A percentile compares a stretch with the other conserved stretches of the same genome.
Evolutionary conservation across 768 basidiomycete genomes (phyloP).

Genomic region (Auriscalpium orientale): DNA sequence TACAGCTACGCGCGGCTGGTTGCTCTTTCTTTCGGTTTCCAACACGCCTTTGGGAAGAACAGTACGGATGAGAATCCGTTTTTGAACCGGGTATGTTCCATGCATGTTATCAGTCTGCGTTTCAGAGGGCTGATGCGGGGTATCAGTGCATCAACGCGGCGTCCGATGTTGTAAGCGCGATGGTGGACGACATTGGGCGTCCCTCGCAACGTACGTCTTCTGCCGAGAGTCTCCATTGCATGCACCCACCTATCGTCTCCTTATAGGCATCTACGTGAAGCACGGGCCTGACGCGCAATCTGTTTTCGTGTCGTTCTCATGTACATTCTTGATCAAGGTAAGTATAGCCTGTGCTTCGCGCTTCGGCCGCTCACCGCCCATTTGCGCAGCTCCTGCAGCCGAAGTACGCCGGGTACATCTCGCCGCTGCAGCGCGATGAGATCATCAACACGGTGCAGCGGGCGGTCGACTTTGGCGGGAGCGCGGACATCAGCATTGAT

Average conservation of each 20-base stretch:
- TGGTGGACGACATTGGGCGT: conserved; percentile 50
- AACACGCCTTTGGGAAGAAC: conserved; percentile 63
- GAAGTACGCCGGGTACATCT: conserved; percentile 19
- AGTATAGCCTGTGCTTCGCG: not conserved
- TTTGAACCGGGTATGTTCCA: conserved; percentile 46
- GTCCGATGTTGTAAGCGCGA: conserved; percentile 52
- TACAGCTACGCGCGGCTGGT: conserved; percentile 66
- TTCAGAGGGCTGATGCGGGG: conserved; percentile 1
- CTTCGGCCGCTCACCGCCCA: too few relatives aligned
- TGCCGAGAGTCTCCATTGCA: not conserved
- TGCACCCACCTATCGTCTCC: not conserved
- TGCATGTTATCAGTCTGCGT: conserved; percentile 1
- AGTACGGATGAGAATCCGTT: conserved; percentile 56
- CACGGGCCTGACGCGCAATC: conserved; percentile 25
- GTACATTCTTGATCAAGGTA: conserved; percentile 24
- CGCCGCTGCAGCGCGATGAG: conserved; percentile 17
- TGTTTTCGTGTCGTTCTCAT: conserved; percentile 25
- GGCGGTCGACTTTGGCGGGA: conserved; percentile 19
- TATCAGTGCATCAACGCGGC: conserved; percentile 61
- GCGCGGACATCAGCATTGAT: conserved; percentile 24
- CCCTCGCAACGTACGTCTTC: conserved; percentile 41
- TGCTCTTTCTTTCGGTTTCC: conserved; percentile 68
- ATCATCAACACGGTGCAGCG: conserved; percentile 19
- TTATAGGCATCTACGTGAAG: conserved; percentile 16
- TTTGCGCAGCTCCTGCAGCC: conserved; percentile 20